phyloP scores from a whole-genome alignment of 352 stramenopile genomes.

The Phytophthora chlamydospora region DNA sequence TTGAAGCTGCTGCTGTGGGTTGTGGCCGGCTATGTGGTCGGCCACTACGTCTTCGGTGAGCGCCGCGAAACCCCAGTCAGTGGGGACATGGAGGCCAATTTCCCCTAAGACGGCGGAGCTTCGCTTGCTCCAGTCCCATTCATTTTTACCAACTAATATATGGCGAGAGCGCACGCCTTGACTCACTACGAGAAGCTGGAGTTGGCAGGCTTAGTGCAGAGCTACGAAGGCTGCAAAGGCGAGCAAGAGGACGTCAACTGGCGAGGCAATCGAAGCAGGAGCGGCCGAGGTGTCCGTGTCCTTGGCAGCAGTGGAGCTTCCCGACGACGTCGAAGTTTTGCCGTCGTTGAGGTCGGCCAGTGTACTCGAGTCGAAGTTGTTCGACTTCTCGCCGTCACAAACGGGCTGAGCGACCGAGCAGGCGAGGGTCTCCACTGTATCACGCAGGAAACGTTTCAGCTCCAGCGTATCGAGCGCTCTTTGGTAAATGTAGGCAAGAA shows the following conservation, averaged over 20 bases:
- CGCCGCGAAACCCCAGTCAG: constrained; percentile 50
- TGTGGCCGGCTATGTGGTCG: constrained; percentile 61
- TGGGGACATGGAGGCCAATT: constrained; percentile 36
- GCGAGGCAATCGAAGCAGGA: background rate
- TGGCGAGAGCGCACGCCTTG: constrained; percentile 14
- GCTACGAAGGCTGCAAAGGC: constrained; percentile 11
- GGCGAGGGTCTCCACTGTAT: constrained; percentile 39
- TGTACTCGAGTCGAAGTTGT: constrained; percentile 34
- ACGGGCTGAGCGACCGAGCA: constrained; percentile 50
- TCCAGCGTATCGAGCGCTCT: background rate
- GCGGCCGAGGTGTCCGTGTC: constrained; percentile 8
- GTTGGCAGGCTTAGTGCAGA: constrained; percentile 9
- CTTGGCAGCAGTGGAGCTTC: background rate
- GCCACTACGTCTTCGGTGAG: constrained; percentile 75
- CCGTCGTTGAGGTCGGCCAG: constrained; percentile 31
- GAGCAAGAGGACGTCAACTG: constrained; percentile 4
- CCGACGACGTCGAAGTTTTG: constrained; percentile 10
- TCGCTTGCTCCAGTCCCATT: constrained; percentile 4
- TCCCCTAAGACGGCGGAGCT: constrained; percentile 19
- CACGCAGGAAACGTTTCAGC: background rate
- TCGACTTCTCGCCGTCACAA: constrained; percentile 52
- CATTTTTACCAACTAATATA: constrained; percentile 30
- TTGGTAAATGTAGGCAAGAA: background rate
- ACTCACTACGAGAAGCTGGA: constrained; percentile 8
- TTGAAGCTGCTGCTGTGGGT: constrained; percentile 61